phyloP scores from a whole-genome alignment of 345 rosid genomes.

The Noccaea bulbosa region DNA sequence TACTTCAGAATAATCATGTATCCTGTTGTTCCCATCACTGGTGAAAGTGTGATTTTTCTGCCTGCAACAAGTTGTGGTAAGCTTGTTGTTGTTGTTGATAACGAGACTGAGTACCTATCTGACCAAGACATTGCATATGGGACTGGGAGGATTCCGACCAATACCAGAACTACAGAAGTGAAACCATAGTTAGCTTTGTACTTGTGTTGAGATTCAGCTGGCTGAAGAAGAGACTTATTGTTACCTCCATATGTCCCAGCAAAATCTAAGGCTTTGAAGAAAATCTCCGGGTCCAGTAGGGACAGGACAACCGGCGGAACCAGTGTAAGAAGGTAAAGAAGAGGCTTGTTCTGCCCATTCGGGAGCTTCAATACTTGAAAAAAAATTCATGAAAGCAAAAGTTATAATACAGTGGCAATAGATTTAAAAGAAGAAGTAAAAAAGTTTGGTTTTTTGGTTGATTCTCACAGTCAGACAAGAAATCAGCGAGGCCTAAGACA shows the following conservation, averaged over 20 bases:
- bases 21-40: slow-evolving; percentile 68
- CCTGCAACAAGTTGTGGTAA: slow-evolving; percentile 67
- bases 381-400: not conserved
- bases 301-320: slow-evolving; percentile 76
- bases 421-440: not conserved
- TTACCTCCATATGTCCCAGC: slow-evolving; percentile 98
- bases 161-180: slow-evolving; percentile 58
- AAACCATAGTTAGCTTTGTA: slow-evolving; percentile 4
- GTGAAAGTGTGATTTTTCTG: slow-evolving; percentile 65
- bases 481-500: slow-evolving; percentile 85
- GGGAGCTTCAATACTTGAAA: slow-evolving; percentile 76
- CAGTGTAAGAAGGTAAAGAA: slow-evolving; percentile 71
- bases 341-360: slow-evolving; percentile 58
- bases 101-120: slow-evolving; percentile 62
- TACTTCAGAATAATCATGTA: slow-evolving; percentile 63
- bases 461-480: slow-evolving; percentile 85
- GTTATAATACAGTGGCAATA: not conserved
- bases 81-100: slow-evolving; percentile 44
- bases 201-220: not conserved
- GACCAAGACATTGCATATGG: slow-evolving; percentile 96
- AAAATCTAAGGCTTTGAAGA: slow-evolving; percentile 91
- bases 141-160: slow-evolving; percentile 90
- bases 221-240: slow-evolving; percentile 12
- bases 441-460: not conserved
- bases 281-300: slow-evolving; percentile 84